Evolutionary conservation across 2,329 filamentous ascomycete species (phyloP), one percentile per base, ranked within the genome.

Genomic region (Aaosphaeria arxii): DNA sequence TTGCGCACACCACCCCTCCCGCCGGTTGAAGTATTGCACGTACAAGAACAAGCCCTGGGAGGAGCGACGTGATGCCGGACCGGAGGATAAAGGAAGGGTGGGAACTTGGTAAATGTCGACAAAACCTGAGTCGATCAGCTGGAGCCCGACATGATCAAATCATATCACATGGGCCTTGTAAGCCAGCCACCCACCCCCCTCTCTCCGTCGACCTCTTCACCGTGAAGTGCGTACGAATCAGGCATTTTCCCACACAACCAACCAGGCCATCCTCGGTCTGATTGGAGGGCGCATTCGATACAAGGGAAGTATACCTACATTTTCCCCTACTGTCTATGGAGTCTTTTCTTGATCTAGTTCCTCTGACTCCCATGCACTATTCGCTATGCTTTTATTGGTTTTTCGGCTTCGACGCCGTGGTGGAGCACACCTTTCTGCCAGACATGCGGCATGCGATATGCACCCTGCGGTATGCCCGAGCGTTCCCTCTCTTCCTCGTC

Each of bases 101-200:
- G 33, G 9, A 36, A n/a, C n/a, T 9, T n/a, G 33, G 9, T n/a
- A 9, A 36, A 9, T 36, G 33, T n/a, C 58, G 54, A 61, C 55
- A 51, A 45, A 60, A 51, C 48, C 62, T 62, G 61, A 63, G 60
- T 58, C 58, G 63, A 68, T 67, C 64, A 68, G 62, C 65, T 66
- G 63, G 56, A 61, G 54, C 54, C 53, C 30, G 47, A 58, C 17
- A 39, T 54, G 52, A 36, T 36, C 9, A 36, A 9, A 36, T 9
- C n/a, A n/a, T 24, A 58, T 70, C 67, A 70, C 64, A 64, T 67
- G 17, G 67, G 66, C 57, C 62, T 51, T 55, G 60, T 63, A 64
- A 69, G 67, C 67, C 67, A 69, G 67, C 67, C 67, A 70, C 67
- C 54, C 57, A 24, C 51, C 59, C 57, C 55, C 51, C 66, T 53